Conservation (phyloP, 2,329 filamentous ascomycete species). For the Hirsutella rhossiliensis region DNA sequence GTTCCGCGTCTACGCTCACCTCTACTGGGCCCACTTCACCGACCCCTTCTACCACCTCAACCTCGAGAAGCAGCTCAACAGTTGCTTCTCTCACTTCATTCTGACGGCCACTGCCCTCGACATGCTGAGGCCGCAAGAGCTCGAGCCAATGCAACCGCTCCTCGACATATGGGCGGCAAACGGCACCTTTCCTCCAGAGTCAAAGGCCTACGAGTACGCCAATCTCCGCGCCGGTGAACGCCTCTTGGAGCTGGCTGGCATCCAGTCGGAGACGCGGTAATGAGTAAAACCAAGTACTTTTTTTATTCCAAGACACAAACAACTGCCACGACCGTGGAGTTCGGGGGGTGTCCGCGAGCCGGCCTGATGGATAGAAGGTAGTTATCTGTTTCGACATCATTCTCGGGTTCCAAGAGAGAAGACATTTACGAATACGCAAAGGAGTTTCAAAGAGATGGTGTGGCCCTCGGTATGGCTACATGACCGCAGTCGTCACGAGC, state of each 20-base stretch:
- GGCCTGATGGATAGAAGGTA: too few relatives aligned
- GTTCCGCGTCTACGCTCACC: constrained; percentile 95
- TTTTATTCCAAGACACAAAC: neutral
- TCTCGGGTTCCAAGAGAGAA: too few relatives aligned
- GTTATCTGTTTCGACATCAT: too few relatives aligned
- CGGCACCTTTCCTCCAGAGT: constrained; percentile 71
- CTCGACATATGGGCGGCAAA: constrained; percentile 87
- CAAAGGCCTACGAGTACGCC: constrained; percentile 53
- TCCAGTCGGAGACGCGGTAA: constrained; percentile 12
- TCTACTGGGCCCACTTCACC: constrained; percentile 92
- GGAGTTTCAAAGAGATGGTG: too few relatives aligned
- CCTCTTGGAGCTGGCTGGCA: constrained; percentile 36
- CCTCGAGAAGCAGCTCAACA: constrained; percentile 71
- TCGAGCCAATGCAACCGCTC: constrained; percentile 91
- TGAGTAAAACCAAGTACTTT: too few relatives aligned
- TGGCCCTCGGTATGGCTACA: too few relatives aligned
- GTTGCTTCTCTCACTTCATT: constrained; percentile 77
- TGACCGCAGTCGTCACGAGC: too few relatives aligned
- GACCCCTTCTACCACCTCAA: constrained; percentile 77
- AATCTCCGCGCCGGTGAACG: constrained; percentile 49
- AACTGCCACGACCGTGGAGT: too few relatives aligned
- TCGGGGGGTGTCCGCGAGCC: too few relatives aligned
- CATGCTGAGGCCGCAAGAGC: constrained; percentile 77
- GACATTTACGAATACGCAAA: too few relatives aligned
- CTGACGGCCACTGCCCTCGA: constrained; percentile 69